These are phyloP conservation scores for Lophiostoma macrostomum DNA, from an alignment of 495 filamentous ascomycete species.

Conservation along the genomic window DNA sequence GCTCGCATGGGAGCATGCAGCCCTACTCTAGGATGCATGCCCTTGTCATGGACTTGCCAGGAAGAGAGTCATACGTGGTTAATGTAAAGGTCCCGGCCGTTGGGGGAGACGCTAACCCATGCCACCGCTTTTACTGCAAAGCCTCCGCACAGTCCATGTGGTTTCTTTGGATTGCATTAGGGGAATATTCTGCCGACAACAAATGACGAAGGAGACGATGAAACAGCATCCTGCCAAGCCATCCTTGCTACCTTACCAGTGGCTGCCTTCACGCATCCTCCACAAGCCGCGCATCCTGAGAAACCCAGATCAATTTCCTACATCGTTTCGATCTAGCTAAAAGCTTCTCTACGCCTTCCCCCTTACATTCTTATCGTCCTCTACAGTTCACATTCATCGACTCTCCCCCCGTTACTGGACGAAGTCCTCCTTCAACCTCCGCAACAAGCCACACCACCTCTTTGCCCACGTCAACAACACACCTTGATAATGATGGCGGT, in stretches of 20 bases:
- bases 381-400: constrained; percentile 2
- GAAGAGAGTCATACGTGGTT: neutral
- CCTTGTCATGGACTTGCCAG: constrained; percentile 11
- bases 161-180: neutral
- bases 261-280: too few relatives aligned
- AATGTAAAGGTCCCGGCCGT: neutral
- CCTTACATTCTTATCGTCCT: neutral
- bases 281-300: too few relatives aligned
- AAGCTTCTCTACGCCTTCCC: constrained; percentile 8
- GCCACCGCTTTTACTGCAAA: constrained; percentile 23
- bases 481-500: neutral
- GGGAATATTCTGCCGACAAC: neutral
- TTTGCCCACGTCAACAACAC: neutral
- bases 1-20: constrained; percentile 12
- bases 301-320: neutral
- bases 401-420: too few relatives aligned
- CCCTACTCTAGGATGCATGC: constrained; percentile 11
- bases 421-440: neutral
- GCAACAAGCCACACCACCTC: neutral
- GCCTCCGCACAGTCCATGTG: constrained; percentile 22
- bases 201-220: constrained; percentile 2
- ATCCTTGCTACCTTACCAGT: too few relatives aligned
- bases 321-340: constrained; percentile 10
- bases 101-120: neutral
- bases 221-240: constrained; percentile 25